Base-by-base conservation (phyloP, 1,284 basidiomycete species). In the Wallemia ichthyophaga region DNA sequence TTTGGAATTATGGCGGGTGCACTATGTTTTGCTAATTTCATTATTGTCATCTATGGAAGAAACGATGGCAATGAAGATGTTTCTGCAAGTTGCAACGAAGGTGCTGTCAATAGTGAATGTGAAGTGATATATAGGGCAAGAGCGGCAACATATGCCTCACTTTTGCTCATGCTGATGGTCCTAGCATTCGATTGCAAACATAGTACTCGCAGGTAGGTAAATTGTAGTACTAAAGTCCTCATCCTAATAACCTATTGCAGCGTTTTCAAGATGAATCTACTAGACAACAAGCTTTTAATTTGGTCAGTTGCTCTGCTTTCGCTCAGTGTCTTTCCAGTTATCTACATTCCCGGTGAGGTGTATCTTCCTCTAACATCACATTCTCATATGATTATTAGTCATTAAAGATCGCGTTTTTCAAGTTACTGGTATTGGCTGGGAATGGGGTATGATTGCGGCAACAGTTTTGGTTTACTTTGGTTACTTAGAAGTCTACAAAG, bases 1-100 rank as follows among this genome's bases (percentile, higher is more conserved):
- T 83, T 82, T 68, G 81, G 81, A 1, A 64, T 80, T 58, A 67
- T 78, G 60, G 81, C 82, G 71, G 78, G 78, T 2, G 74, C 71
- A 0, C 72, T 76, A 24, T 74, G 72, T 59, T 68, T 81, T 27
- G 66, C 71, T 61, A 75, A 71, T 66, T 77, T 58, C 33, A 61
- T 57, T 28, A 65, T 67, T 54, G 21, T 61, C 64, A 9, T 68
- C 64, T 66, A 64, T 62, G 59, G 61, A 9, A 63, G 58, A 25
- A 59, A 62, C 31, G 59, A 61, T 60, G 70, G 71, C 21, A 66
- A 72, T 54, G 77, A 75, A 9, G 66, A 75, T 56, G 70, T 79
- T 15, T 75, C 74, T 13, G 58, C 62, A 1, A 67, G 71, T 23
- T 79, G 78, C 64, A 79, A 79, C 65, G 73, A 74, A 61, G 63